A percentile compares a stretch with the other conserved stretches of the same genome.
These are phyloP conservation scores for Amylocystis lapponica DNA, from an alignment of 768 basidiomycete species.

Conservation along the genomic window DNA sequence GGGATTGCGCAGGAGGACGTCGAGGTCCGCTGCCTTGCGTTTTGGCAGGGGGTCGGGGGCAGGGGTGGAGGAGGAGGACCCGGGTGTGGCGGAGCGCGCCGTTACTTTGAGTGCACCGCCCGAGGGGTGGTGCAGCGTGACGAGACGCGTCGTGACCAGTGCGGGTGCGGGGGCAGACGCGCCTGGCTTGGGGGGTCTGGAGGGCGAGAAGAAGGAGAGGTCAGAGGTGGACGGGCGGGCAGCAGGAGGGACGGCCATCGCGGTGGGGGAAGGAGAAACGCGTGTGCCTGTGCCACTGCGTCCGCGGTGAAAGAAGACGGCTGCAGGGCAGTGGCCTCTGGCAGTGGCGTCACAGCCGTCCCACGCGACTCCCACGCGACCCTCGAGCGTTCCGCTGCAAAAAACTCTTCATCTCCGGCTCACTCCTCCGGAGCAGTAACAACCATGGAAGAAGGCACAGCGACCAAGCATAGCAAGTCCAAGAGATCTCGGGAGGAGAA, in stretches of 20 bases:
- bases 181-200: constrained; percentile 14
- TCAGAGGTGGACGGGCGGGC: constrained; percentile 15
- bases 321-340: not conserved
- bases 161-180: constrained; percentile 15
- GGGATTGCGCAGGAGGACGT: not conserved
- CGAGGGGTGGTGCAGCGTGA: constrained; percentile 14
- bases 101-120: constrained; percentile 17
- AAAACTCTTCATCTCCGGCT: too few species aligned
- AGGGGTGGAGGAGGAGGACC: constrained; percentile 12
- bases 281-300: too few species aligned
- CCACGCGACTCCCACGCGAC: not conserved
- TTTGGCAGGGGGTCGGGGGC: constrained; percentile 5
- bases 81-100: constrained; percentile 15
- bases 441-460: not conserved
- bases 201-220: constrained; percentile 28
- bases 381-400: too few species aligned
- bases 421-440: too few species aligned
- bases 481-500: constrained; percentile 11
- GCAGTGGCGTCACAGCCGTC: not conserved
- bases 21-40: constrained; percentile 13
- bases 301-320: too few species aligned
- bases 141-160: constrained; percentile 26
- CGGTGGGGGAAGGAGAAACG: too few species aligned
- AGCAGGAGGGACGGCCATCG: constrained; percentile 5
- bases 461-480: constrained; percentile 10